Percentiles rank a stretch among this genome's conserved stretches.
These are phyloP conservation scores for Diaporthe vaccinii DNA, from an alignment of 2,329 filamentous ascomycete genomes.

Conservation along the genomic window DNA sequence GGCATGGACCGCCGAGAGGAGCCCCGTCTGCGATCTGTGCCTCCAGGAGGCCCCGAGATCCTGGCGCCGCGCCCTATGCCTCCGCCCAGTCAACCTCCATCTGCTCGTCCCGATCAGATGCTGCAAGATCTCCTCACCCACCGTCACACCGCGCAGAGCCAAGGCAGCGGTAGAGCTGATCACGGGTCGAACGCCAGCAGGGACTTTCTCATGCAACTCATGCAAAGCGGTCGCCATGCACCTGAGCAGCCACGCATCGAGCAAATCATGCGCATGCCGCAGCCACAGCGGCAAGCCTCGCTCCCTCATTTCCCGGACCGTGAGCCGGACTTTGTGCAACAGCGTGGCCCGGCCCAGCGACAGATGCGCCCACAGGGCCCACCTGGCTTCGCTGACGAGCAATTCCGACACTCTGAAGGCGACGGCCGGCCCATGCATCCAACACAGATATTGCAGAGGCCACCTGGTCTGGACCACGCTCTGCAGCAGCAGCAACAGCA, in stretches of 20 bases:
- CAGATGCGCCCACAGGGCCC: slow-evolving; percentile 61
- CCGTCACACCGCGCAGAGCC: slow-evolving; percentile 68
- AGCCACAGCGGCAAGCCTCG: slow-evolving; percentile 64
- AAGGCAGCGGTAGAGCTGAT: slow-evolving; percentile 62
- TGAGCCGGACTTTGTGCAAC: slow-evolving; percentile 62
- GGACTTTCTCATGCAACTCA: slow-evolving; percentile 88
- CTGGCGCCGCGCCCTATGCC: slow-evolving; percentile 62
- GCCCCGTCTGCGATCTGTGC: slow-evolving; percentile 55
- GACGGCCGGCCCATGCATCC: slow-evolving; percentile 66
- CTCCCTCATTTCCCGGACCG: slow-evolving; percentile 62
- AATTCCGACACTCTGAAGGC: slow-evolving; percentile 63
- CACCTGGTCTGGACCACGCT: slow-evolving; percentile 68
- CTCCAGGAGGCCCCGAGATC: slow-evolving; percentile 64
- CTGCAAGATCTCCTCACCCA: slow-evolving; percentile 72
- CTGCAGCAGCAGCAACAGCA: slow-evolving; percentile 65
- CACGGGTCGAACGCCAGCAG: slow-evolving; percentile 63
- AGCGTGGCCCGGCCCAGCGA: slow-evolving; percentile 53
- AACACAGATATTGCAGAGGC: slow-evolving; percentile 75
- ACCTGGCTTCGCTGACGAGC: slow-evolving; percentile 68
- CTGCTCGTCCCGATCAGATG: slow-evolving; percentile 69
- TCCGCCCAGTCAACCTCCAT: slow-evolving; percentile 59
- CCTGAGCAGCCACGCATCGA: slow-evolving; percentile 66
- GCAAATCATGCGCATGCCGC: slow-evolving; percentile 66
- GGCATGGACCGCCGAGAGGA: slow-evolving; percentile 61
- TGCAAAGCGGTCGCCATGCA: slow-evolving; percentile 70